Conservation (phyloP, 2,329 filamentous ascomycete species). For the Truncatella angustata region DNA sequence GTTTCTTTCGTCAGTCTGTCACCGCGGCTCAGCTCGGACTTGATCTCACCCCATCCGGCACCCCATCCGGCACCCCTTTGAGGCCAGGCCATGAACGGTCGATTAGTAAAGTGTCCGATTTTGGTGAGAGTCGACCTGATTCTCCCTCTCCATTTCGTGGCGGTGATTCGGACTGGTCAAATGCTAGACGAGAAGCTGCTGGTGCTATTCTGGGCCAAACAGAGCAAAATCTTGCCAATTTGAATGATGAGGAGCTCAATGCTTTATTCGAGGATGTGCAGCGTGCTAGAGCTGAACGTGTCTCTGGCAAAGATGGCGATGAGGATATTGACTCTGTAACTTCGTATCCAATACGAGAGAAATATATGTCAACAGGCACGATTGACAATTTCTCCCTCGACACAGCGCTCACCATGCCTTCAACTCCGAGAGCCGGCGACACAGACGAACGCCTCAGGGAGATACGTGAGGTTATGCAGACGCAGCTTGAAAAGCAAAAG, state of each 20-base stretch:
- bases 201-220: constrained; percentile 77
- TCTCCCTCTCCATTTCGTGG: constrained; percentile 74
- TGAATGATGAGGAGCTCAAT: constrained; percentile 94
- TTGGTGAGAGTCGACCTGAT: constrained; percentile 73
- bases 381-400: constrained; percentile 96
- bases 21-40: constrained; percentile 62
- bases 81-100: constrained; percentile 73
- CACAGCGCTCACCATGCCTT: constrained; percentile 90
- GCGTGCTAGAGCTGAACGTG: constrained; percentile 74
- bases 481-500: constrained; percentile 78
- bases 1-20: constrained; percentile 79
- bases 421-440: constrained; percentile 78
- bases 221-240: constrained; percentile 84
- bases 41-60: constrained; percentile 51
- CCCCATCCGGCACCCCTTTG: too few relatives aligned
- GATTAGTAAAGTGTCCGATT: constrained; percentile 78
- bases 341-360: constrained; percentile 86
- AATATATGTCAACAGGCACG: constrained; percentile 92
- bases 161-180: constrained; percentile 90
- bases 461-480: constrained; percentile 79
- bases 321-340: constrained; percentile 88
- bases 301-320: constrained; percentile 71
- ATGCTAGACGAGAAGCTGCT: constrained; percentile 90
- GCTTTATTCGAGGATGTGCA: constrained; percentile 92
- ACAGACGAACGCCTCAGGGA: constrained; percentile 73